These are phyloP conservation scores for Dictyostelium firmibasis DNA, from an alignment of 78 protist species.

Conservation along the genomic window DNA sequence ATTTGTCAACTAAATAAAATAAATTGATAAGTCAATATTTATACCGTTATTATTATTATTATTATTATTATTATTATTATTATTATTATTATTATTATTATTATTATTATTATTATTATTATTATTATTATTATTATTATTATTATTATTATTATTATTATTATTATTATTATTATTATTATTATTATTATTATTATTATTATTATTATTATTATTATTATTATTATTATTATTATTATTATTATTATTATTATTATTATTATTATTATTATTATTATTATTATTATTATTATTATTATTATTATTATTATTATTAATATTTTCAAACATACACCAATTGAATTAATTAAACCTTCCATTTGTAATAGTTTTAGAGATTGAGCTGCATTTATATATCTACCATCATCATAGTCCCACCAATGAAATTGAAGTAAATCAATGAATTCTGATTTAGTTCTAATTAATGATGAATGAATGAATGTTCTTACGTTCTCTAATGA, in stretches of 20 bases:
- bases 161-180: neutral
- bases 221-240: neutral
- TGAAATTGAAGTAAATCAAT: conserved; percentile 68
- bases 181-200: neutral
- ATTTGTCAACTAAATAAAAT: conserved; percentile 33
- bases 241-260: too few relatives aligned
- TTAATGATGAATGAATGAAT: conserved; percentile 1
- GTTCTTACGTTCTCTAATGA: conserved; percentile 23
- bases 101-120: neutral
- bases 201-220: neutral
- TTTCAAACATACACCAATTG: conserved; percentile 45
- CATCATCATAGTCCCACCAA: conserved; percentile 83
- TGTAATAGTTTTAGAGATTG: neutral
- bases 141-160: neutral
- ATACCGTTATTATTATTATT: neutral
- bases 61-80: neutral
- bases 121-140: neutral
- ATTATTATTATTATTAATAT: neutral
- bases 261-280: neutral
- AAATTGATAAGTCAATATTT: too few relatives aligned
- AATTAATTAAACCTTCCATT: conserved; percentile 14
- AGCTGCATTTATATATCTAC: conserved; percentile 32
- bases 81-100: neutral
- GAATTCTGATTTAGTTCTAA: conserved; percentile 18
- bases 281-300: neutral